phyloP scores from a whole-genome alignment of 225 moss, liverwort and hornwort species.

The Lunularia cruciata region DNA sequence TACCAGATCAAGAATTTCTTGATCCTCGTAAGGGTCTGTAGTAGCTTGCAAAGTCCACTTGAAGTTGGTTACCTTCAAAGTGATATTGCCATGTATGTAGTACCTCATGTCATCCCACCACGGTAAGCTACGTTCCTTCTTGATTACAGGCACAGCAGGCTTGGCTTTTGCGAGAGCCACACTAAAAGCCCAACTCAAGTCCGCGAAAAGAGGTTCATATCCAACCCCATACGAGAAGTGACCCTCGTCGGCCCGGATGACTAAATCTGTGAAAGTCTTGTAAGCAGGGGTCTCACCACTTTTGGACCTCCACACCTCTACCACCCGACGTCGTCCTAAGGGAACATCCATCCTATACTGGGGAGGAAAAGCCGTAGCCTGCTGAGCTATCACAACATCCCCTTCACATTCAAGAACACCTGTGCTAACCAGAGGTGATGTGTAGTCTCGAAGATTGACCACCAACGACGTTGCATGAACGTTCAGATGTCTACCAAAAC shows the following conservation, averaged over 20 bases:
- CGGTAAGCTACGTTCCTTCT: constrained; percentile 93
- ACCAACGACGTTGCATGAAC: constrained; percentile 64
- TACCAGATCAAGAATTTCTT: constrained; percentile 68
- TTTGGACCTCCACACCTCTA: constrained; percentile 80
- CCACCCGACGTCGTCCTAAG: constrained; percentile 74
- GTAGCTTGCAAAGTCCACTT: constrained; percentile 80
- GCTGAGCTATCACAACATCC: constrained; percentile 82
- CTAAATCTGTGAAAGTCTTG: constrained; percentile 83
- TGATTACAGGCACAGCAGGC: constrained; percentile 71
- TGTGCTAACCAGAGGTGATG: constrained; percentile 71
- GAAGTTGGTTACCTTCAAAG: constrained; percentile 68
- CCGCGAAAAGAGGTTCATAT: constrained; percentile 90
- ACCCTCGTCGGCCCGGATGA: constrained; percentile 70
- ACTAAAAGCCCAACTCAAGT: constrained; percentile 84
- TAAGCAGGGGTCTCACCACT: constrained; percentile 91
- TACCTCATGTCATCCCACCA: constrained; percentile 99
- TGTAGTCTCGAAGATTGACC: constrained; percentile 72
- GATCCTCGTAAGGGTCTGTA: constrained; percentile 88
- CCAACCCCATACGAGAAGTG: constrained; percentile 84
- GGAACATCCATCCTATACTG: constrained; percentile 82
- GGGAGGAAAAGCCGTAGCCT: constrained; percentile 87
- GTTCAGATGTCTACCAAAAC: constrained; percentile 70
- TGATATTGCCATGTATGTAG: constrained; percentile 85
- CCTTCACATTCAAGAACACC: constrained; percentile 70
- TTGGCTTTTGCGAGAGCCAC: constrained; percentile 76